Conservation (phyloP, 768 basidiomycete species). For the Suillus luteus region DNA sequence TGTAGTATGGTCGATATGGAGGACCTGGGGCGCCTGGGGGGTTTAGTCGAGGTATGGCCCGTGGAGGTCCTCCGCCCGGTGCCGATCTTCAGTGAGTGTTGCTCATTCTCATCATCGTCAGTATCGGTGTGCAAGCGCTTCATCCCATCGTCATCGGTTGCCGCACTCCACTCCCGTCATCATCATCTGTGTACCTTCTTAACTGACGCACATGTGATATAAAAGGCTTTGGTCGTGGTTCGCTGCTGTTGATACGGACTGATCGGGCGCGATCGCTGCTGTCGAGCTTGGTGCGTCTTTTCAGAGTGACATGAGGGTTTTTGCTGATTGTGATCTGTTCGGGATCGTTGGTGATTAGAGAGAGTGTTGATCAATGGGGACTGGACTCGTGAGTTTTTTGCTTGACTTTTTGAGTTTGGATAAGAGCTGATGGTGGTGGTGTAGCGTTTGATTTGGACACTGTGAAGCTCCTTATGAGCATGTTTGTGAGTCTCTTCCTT, state of each 20-base stretch:
- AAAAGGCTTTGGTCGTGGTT: conserved; percentile 77
- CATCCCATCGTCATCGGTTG: neutral
- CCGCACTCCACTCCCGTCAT: neutral
- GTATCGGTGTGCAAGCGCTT: neutral
- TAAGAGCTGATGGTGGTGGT: neutral
- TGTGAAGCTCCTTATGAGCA: conserved; percentile 77
- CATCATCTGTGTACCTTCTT: neutral
- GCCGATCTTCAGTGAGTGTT: conserved; percentile 72
- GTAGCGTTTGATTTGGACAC: conserved; percentile 84
- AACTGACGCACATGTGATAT: conserved; percentile 3
- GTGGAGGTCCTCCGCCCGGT: conserved; percentile 43
- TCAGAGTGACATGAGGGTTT: neutral
- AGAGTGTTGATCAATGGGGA: conserved; percentile 61
- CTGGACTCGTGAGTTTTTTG: conserved; percentile 64
- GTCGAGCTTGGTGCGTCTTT: conserved; percentile 62
- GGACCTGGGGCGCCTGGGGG: conserved; percentile 25
- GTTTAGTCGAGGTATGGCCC: conserved; percentile 9
- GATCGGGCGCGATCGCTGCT: conserved; percentile 67
- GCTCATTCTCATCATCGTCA: neutral
- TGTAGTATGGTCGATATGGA: conserved; percentile 18
- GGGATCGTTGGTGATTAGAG: conserved; percentile 31
- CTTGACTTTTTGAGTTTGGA: neutral
- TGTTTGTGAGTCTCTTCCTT: conserved; percentile 61
- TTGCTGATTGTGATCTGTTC: neutral
- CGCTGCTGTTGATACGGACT: conserved; percentile 62